Evolutionary conservation across 1,139 yeast genomes (phyloP).

Genomic region (Pichia sp.): DNA sequence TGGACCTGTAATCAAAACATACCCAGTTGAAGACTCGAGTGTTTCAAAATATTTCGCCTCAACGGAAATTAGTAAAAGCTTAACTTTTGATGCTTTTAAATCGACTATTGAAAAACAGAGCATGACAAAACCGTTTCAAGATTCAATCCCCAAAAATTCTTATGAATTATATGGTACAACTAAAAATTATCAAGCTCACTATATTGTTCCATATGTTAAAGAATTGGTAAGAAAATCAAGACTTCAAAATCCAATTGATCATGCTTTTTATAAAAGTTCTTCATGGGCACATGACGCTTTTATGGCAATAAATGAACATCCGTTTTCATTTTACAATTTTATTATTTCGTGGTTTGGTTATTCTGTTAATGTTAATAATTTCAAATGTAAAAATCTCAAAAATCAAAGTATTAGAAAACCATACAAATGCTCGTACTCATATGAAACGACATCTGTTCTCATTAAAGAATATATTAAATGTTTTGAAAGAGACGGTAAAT

Average conservation of each 20-base stretch:
- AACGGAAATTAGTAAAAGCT: not conserved
- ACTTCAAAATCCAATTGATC: not conserved
- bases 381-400: constrained; percentile 23
- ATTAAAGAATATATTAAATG: not conserved
- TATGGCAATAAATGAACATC: not conserved
- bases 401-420: not conserved
- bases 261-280: not conserved
- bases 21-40: not conserved
- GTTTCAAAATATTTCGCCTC: not conserved
- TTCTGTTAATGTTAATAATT: not conserved
- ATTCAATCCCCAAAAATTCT: not conserved
- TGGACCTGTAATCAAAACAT: not conserved
- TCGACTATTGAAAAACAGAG: not conserved
- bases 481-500: not conserved
- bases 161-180: not conserved
- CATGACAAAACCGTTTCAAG: not conserved
- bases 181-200: not conserved
- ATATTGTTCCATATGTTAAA: not conserved
- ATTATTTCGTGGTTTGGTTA: not conserved
- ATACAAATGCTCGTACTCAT: not conserved
- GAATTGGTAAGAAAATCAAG: not conserved
- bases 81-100: not conserved
- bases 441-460: not conserved
- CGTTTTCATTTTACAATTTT: not conserved
- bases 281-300: constrained; percentile 19